Percentiles rank a stretch among this genome's conserved stretches.
Evolutionary conservation across 225 moss, liverwort and hornwort species (phyloP).

Genomic region (Physcomitrellopsis africana): DNA sequence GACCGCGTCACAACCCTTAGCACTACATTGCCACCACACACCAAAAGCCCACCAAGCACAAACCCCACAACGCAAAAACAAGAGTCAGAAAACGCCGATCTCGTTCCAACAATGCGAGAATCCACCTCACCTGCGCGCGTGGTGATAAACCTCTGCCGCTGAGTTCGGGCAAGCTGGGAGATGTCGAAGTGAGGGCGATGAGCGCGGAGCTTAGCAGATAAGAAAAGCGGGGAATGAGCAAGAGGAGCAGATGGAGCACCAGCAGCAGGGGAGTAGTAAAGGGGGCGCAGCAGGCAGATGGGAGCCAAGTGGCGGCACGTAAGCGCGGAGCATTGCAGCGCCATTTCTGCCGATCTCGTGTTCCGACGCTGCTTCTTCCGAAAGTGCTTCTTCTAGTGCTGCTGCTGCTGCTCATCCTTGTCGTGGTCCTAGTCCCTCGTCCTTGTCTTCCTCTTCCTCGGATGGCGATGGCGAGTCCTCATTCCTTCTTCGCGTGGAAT

Average conservation of each 20-base stretch:
- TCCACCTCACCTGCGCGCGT: slow-evolving; percentile 16
- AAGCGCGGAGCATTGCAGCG: neutral
- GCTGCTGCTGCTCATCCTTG: too few relatives aligned
- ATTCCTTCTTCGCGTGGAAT: too few relatives aligned
- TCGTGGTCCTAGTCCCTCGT: too few relatives aligned
- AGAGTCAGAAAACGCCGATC: neutral
- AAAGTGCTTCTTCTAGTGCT: too few relatives aligned
- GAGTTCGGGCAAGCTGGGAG: too few relatives aligned
- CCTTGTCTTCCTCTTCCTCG: too few relatives aligned
- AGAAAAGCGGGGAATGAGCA: neutral
- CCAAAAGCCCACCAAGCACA: neutral
- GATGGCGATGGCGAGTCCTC: too few relatives aligned
- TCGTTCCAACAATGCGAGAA: neutral
- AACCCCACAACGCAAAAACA: neutral
- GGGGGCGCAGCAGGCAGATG: neutral
- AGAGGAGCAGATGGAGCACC: too few relatives aligned
- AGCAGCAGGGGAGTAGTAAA: neutral
- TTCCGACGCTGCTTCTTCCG: too few relatives aligned
- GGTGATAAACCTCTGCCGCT: neutral
- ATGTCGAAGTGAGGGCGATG: neutral
- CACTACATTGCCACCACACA: neutral
- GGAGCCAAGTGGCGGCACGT: slow-evolving; percentile 34
- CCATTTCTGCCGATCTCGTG: slow-evolving; percentile 20
- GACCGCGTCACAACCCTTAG: neutral
- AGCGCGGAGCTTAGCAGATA: neutral